Conservation (phyloP, 164 flowering plant genomes). For the Kingdonia uniflora region DNA sequence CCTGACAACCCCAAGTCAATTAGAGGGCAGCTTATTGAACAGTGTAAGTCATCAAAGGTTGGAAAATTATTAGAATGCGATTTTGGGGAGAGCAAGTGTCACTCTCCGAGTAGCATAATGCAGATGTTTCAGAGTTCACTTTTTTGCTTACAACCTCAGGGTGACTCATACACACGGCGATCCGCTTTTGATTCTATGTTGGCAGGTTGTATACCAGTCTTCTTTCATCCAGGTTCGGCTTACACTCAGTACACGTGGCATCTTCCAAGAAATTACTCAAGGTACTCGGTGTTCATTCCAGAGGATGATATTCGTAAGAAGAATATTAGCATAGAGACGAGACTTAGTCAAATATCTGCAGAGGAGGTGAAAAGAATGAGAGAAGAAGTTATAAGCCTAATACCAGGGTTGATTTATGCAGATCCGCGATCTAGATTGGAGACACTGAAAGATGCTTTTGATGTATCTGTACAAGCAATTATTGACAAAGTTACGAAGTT, state of each 20-base stretch:
- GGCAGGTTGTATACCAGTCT: conserved; percentile 94
- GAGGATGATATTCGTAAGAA: conserved; percentile 72
- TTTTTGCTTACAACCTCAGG: conserved; percentile 92
- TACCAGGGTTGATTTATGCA: conserved; percentile 70
- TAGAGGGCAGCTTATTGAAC: conserved; percentile 71
- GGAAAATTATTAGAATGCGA: conserved; percentile 81
- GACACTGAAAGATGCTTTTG: conserved; percentile 87
- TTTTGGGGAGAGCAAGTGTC: conserved; percentile 84
- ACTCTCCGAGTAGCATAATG: conserved; percentile 84
- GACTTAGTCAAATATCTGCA: conserved; percentile 44
- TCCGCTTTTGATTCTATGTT: conserved; percentile 88
- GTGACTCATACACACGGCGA: conserved; percentile 84
- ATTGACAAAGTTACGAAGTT: conserved; percentile 67
- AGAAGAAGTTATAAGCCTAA: conserved; percentile 73
- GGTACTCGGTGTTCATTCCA: conserved; percentile 81
- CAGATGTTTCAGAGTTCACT: conserved; percentile 84
- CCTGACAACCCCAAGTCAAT: conserved; percentile 74
- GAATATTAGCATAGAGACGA: conserved; percentile 64
- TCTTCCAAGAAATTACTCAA: conserved; percentile 68
- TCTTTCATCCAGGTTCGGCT: conserved; percentile 90
- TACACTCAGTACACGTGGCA: conserved; percentile 95
- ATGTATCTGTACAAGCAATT: conserved; percentile 74
- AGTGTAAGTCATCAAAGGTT: conserved; percentile 53
- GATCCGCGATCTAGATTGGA: conserved; percentile 85
- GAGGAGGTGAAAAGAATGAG: conserved; percentile 78